Evolutionary conservation across 106 monocot species (phyloP), one percentile per base, ranked within the genome.

Genomic region (Chionographis japonica): DNA sequence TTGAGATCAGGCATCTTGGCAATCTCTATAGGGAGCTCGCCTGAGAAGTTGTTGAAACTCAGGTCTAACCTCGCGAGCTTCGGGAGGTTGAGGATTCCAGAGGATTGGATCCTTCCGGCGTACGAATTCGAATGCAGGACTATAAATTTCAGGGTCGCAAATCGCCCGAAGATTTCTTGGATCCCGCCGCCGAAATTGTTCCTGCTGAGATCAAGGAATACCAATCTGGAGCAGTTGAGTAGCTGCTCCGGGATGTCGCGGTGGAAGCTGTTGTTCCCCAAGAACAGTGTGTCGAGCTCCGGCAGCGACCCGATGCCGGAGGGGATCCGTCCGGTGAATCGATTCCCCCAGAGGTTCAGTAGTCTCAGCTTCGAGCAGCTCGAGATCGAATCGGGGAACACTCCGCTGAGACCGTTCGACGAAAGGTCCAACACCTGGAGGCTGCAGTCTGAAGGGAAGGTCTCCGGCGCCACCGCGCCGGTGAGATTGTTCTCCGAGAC

Each of bases 231-330:
- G 71, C 90, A 94, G 16, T 77, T 63, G 51, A 85, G 68, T 36
- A 94, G 80, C 74, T 83, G 60, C 5, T 54, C 27, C 1, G 94
- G 87, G 52, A 94, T 72, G 18, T 65, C 62, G 8, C 66, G 50
- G 57, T 85, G 73, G 72, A 94, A 90, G 5, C 40, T 53, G 78
- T 94, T 94, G 63, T 53, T 78, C 4, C 94, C 94, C 37, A 94
- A 63, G 37, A 78, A 72, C 13, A 90, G 74, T 8, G n/a, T 60
- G 6, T 74, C 16, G 46, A 94, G 75, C 60, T 73, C 67, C 6
- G 78, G 52, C 20, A 94, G 76, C 54, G 16, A 35, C 1, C 94
- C 94, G 54, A 94, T 77, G 16, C 75, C 67, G 12, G 80, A 54
- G 2, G 94, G 90, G 7, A 94, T 77, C 11, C 5, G 0, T 37